These are phyloP conservation scores for Sarocladium oryzae DNA, from an alignment of 2,329 filamentous ascomycete genomes.

Conservation along the genomic window DNA sequence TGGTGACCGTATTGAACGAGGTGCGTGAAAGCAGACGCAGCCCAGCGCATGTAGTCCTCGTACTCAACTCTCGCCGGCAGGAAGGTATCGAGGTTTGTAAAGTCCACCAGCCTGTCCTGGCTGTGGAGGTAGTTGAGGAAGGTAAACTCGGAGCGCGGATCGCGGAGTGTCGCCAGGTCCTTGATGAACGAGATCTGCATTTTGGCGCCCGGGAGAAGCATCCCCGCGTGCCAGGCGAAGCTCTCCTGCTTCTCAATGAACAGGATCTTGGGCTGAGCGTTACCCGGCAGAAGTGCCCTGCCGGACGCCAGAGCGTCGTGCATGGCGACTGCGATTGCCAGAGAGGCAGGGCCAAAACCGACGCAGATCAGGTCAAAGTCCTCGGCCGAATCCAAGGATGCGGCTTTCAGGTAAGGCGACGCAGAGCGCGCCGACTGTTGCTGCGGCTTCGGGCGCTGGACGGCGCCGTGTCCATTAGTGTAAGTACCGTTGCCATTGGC, in stretches of 20 bases:
- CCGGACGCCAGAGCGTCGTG: slow-evolving; percentile 65
- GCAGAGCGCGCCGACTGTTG: neutral
- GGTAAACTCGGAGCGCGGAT: slow-evolving; percentile 86
- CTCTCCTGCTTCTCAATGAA: slow-evolving; percentile 80
- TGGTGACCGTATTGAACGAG: slow-evolving; percentile 71
- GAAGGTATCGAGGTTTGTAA: slow-evolving; percentile 87
- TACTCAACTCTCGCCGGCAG: slow-evolving; percentile 81
- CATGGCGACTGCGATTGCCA: slow-evolving; percentile 83
- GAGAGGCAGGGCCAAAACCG: slow-evolving; percentile 86
- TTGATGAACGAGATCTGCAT: slow-evolving; percentile 99
- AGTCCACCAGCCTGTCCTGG: slow-evolving; percentile 76
- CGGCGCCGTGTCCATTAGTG: slow-evolving; percentile 1
- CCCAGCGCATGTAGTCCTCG: slow-evolving; percentile 94
- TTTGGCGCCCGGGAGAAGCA: slow-evolving; percentile 86
- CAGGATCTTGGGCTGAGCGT: slow-evolving; percentile 59
- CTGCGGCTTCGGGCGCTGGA: neutral
- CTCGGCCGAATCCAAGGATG: slow-evolving; percentile 43
- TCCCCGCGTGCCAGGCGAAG: slow-evolving; percentile 92
- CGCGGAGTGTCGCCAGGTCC: slow-evolving; percentile 81
- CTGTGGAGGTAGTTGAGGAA: slow-evolving; percentile 90
- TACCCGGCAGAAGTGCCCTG: slow-evolving; percentile 32
- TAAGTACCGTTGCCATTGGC: slow-evolving; percentile 8
- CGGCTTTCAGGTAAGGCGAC: slow-evolving; percentile 36
- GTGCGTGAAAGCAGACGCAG: slow-evolving; percentile 69
- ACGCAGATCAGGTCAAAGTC: slow-evolving; percentile 83